Evolutionary conservation across 345 rosid species (phyloP).

Genomic region (Eucalyptus regnans): DNA sequence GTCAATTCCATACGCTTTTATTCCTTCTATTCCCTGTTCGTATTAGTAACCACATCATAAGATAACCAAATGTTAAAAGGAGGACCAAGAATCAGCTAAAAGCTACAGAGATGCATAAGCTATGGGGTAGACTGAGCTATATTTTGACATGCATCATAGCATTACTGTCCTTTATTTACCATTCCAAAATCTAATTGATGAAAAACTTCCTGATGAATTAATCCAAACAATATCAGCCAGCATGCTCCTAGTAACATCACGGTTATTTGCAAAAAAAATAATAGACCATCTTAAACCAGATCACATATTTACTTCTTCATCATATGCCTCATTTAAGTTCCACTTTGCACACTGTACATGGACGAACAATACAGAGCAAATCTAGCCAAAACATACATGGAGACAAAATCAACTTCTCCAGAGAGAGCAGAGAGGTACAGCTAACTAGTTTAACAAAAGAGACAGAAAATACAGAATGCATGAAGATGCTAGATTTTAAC

Average conservation of each 20-base stretch:
- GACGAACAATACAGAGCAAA: neutral
- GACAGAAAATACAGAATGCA: neutral
- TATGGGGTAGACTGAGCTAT: neutral
- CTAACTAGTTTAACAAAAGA: neutral
- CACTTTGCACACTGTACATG: neutral
- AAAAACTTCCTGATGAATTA: neutral
- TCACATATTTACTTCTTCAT: neutral
- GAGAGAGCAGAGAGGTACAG: neutral
- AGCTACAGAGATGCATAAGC: neutral
- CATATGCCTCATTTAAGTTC: neutral
- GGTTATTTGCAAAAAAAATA: neutral
- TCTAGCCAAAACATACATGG: neutral
- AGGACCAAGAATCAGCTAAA: neutral
- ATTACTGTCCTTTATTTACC: neutral
- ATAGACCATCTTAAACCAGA: neutral
- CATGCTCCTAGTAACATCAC: neutral
- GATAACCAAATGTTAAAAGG: neutral
- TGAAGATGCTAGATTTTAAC: neutral
- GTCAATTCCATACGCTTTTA: constrained; percentile 71
- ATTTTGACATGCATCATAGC: neutral
- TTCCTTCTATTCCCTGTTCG: constrained; percentile 77
- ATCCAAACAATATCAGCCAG: neutral
- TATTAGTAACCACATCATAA: neutral
- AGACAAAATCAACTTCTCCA: neutral
- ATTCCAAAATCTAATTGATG: neutral